Percentiles rank a stretch among this genome's conserved stretches.
Evolutionary conservation across 805 yeast genomes (phyloP).

Genomic region (Pichia gijzeniarum): DNA sequence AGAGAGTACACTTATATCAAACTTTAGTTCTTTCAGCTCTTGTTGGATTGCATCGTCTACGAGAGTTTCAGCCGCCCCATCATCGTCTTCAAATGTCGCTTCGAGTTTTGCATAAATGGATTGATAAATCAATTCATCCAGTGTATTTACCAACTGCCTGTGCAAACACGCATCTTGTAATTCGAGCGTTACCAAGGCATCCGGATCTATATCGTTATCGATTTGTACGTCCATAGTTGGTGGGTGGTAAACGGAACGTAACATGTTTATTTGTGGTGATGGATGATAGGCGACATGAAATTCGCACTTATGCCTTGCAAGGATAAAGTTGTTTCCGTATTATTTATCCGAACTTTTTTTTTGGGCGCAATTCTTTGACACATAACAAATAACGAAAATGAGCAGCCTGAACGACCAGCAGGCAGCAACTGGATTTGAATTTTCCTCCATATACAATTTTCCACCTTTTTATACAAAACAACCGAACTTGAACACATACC

Average conservation of each 20-base stretch:
- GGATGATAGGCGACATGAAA: too few relatives aligned
- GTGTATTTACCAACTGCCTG: neutral
- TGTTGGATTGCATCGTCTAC: neutral
- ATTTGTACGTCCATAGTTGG: neutral
- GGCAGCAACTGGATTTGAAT: neutral
- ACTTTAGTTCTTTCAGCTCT: neutral
- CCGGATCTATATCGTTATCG: neutral
- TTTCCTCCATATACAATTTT: constrained; percentile 57
- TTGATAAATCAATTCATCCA: constrained; percentile 2
- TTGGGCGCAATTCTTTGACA: too few relatives aligned
- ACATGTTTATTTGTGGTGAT: too few relatives aligned
- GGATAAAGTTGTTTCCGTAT: too few relatives aligned
- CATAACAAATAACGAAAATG: too few relatives aligned
- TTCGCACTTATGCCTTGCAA: too few relatives aligned
- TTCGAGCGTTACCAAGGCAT: neutral
- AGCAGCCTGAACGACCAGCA: too few relatives aligned
- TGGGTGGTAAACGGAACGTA: neutral
- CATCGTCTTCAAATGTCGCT: neutral
- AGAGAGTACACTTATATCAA: neutral
- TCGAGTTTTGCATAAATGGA: neutral
- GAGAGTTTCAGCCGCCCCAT: neutral
- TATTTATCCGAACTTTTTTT: too few relatives aligned
- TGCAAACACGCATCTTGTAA: neutral
- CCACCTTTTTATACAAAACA: constrained; percentile 93
- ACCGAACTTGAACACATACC: constrained; percentile 72